These are phyloP conservation scores for Candida ulmi DNA, from an alignment of 805 yeast genomes.

Conservation along the genomic window DNA sequence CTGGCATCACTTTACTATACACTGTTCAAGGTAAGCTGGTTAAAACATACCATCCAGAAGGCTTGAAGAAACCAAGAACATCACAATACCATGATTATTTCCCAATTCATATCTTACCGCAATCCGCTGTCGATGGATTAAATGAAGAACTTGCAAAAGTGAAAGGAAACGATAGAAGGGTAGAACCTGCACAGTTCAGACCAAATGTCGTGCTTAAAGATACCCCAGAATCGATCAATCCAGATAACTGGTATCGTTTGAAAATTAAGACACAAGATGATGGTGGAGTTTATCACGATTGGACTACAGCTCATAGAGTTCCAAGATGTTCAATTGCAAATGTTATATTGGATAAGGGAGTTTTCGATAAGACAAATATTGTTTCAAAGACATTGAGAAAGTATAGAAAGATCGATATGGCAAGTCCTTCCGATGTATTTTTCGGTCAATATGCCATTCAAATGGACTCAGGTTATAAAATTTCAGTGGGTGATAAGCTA, in stretches of 20 bases:
- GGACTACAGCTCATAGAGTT: constrained; percentile 14
- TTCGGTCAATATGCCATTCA: constrained; percentile 18
- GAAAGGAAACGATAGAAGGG: constrained; percentile 4
- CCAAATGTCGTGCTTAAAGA: constrained; percentile 14
- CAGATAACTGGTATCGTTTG: constrained; percentile 13
- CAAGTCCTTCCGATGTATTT: constrained; percentile 5
- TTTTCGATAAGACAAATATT: constrained; percentile 11
- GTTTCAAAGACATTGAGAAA: constrained; percentile 10
- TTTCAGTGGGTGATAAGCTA: constrained; percentile 14
- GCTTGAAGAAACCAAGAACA: constrained; percentile 6
- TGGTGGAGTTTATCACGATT: constrained; percentile 1
- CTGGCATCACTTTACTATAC: constrained; percentile 13
- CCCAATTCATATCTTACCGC: constrained; percentile 14
- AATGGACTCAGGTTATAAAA: constrained; percentile 14
- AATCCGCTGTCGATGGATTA: constrained; percentile 10
- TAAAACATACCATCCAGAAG: constrained; percentile 13
- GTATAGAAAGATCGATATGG: constrained; percentile 16
- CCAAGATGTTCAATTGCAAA: constrained; percentile 19
- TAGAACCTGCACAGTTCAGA: constrained; percentile 14
- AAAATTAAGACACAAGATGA: background rate
- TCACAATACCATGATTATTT: constrained; percentile 19
- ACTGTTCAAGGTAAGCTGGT: constrained; percentile 14
- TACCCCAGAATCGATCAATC: constrained; percentile 1
- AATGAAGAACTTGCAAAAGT: constrained; percentile 5
- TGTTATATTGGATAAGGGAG: constrained; percentile 12